Evolutionary conservation across 495 filamentous ascomycete genomes (phyloP).

Genomic region (Pseudevernia furfuracea): DNA sequence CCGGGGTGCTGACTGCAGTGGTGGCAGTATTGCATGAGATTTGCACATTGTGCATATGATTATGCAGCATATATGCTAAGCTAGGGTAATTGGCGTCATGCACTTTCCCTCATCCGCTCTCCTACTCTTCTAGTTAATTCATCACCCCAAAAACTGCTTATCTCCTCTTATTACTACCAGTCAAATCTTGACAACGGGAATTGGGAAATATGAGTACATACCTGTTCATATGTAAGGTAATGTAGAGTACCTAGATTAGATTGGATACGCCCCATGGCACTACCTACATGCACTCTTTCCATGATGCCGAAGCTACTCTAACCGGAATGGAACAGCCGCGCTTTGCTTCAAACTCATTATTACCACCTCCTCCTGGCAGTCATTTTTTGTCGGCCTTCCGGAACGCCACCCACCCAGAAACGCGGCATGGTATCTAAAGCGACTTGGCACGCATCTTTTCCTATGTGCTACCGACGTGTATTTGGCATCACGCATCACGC

Average conservation of each 20-base stretch:
- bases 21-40: too few relatives aligned
- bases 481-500: constrained; percentile 2
- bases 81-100: background rate
- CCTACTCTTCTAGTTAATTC: background rate
- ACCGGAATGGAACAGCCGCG: too few relatives aligned
- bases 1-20: background rate
- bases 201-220: too few relatives aligned
- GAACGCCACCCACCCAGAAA: constrained; percentile 13
- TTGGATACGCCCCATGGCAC: too few relatives aligned
- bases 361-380: background rate
- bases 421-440: constrained; percentile 17
- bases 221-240: background rate
- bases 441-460: background rate
- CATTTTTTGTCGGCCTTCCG: background rate
- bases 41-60: too few relatives aligned
- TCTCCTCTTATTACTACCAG: too few relatives aligned
- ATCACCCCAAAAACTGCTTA: background rate
- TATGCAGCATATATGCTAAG: background rate
- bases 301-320: too few relatives aligned
- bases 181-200: too few relatives aligned
- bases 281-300: background rate
- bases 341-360: too few relatives aligned
- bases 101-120: background rate
- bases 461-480: constrained; percentile 1
- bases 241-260: too few relatives aligned